Evolutionary conservation across 164 flowering plant genomes (phyloP).

Genomic region (Aristolochia californica): DNA sequence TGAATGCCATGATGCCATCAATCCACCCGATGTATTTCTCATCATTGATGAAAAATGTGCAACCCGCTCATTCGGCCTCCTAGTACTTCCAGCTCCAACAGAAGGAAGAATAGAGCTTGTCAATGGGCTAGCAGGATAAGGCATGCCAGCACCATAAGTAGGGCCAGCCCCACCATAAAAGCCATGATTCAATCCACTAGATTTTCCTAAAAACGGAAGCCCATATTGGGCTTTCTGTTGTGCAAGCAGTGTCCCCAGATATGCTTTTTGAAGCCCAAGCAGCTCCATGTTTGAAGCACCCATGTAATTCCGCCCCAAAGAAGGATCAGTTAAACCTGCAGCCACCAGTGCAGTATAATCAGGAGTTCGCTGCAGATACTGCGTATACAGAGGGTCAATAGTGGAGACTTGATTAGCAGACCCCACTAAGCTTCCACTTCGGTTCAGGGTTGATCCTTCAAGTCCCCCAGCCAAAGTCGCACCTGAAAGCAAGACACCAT

Average conservation of each 20-base stretch:
- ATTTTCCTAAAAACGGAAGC: constrained; percentile 24
- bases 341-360: constrained; percentile 23
- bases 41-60: constrained; percentile 30
- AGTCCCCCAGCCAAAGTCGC: constrained; percentile 14
- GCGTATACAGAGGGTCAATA: constrained; percentile 31
- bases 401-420: constrained; percentile 22
- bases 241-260: constrained; percentile 41
- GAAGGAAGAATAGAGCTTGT: constrained; percentile 24
- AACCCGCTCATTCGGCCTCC: constrained; percentile 30
- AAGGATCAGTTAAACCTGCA: constrained; percentile 20
- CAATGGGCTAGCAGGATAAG: constrained; percentile 28
- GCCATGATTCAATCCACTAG: constrained; percentile 33
- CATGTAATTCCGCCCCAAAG: constrained; percentile 21
- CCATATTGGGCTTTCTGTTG: constrained; percentile 52
- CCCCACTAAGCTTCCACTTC: constrained; percentile 24
- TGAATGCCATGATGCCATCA: constrained; percentile 33
- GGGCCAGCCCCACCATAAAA: constrained; percentile 25
- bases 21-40: constrained; percentile 33
- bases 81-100: constrained; percentile 28
- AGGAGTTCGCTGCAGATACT: constrained; percentile 29
- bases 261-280: constrained; percentile 44
- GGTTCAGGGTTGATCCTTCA: constrained; percentile 18
- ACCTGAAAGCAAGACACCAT: constrained; percentile 11
- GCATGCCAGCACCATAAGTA: constrained; percentile 36
- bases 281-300: constrained; percentile 35